phyloP scores from a whole-genome alignment of 2,329 filamentous ascomycete species.

The Penicillium freii region DNA sequence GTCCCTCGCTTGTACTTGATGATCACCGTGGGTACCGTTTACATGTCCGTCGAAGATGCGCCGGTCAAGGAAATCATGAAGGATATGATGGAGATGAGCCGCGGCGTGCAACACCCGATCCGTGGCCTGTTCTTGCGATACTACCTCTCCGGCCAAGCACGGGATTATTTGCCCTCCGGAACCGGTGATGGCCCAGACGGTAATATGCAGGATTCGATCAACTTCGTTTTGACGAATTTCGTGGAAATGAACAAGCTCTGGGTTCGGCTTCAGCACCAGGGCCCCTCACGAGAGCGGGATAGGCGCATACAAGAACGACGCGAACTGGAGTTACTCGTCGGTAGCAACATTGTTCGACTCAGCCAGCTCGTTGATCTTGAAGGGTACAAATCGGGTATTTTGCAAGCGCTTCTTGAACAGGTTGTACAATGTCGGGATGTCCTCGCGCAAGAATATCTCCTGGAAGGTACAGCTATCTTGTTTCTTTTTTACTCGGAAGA shows the following conservation, averaged over 20 bases:
- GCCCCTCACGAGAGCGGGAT: constrained; percentile 90
- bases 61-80: constrained; percentile 99
- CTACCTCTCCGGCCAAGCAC: constrained; percentile 90
- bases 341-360: constrained; percentile 90
- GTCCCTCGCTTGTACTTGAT: constrained; percentile 95
- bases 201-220: constrained; percentile 95
- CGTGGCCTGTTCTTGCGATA: constrained; percentile 93
- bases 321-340: constrained; percentile 91
- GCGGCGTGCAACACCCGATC: constrained; percentile 94
- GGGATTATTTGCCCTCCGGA: constrained; percentile 80
- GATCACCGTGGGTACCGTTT: constrained; percentile 98
- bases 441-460: constrained; percentile 90
- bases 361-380: constrained; percentile 95
- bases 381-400: constrained; percentile 85
- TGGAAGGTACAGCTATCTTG: constrained; percentile 61
- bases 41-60: constrained; percentile 97
- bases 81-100: constrained; percentile 99
- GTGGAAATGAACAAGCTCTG: constrained; percentile 99
- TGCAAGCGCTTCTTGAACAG: constrained; percentile 87
- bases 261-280: constrained; percentile 96
- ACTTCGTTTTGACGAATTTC: constrained; percentile 96
- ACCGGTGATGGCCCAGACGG: constrained; percentile 88
- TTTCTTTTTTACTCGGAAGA: background rate
- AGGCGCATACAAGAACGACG: constrained; percentile 91
- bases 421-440: constrained; percentile 98